Evolutionary conservation across 139 green algal species (phyloP).

Genomic region (Pycnococcus provasolii): DNA sequence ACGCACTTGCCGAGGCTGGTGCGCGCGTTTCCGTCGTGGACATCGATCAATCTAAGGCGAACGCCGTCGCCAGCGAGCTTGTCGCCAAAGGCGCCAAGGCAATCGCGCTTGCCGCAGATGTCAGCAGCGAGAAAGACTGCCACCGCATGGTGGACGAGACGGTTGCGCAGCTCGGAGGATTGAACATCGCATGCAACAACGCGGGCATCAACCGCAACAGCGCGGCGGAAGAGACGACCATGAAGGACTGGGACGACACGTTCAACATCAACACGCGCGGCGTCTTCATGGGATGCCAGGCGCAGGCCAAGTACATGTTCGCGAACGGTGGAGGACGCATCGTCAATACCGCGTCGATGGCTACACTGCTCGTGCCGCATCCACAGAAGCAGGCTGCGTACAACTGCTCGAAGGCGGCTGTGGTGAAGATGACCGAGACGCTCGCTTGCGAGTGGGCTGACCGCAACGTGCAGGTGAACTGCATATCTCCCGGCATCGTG

Average conservation of each 20-base stretch:
- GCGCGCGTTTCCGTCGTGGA: constrained; percentile 41
- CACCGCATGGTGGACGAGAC: constrained; percentile 22
- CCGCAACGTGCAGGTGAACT: constrained; percentile 13
- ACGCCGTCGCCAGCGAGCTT: constrained; percentile 35
- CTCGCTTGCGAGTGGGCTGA: constrained; percentile 22
- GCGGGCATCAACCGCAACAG: constrained; percentile 11
- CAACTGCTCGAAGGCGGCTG: constrained; percentile 7
- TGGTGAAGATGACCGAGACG: constrained; percentile 21
- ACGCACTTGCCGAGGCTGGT: constrained; percentile 42
- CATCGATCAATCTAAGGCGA: constrained; percentile 30
- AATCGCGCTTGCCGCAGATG: too few species aligned
- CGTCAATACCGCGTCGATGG: constrained; percentile 9
- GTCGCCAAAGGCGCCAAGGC: constrained; percentile 31
- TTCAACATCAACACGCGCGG: constrained; percentile 9
- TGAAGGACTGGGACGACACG: constrained; percentile 7
- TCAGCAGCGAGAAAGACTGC: too few species aligned
- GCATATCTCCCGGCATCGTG: constrained; percentile 17
- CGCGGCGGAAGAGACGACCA: background rate
- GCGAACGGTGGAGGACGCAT: background rate
- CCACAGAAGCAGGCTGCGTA: constrained; percentile 41
- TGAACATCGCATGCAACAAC: constrained; percentile 19
- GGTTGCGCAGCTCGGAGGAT: background rate
- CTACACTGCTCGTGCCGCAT: constrained; percentile 31
- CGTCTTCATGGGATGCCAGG: constrained; percentile 1
- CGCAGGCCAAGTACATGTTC: constrained; percentile 4